Evolutionary conservation across 768 basidiomycete genomes (phyloP).

Genomic region (Hygrocybe punicea): DNA sequence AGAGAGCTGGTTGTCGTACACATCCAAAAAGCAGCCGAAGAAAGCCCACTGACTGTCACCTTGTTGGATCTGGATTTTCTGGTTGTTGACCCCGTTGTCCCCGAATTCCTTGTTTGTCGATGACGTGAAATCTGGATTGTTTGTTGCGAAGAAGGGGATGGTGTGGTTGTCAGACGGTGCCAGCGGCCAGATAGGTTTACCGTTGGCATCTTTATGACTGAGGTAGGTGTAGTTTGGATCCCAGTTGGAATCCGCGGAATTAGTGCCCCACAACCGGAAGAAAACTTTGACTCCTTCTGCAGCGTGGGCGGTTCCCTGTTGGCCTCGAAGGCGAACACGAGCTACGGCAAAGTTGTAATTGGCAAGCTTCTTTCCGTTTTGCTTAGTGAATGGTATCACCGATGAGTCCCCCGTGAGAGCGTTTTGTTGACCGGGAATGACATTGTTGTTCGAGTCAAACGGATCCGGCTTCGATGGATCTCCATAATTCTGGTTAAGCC

Average conservation of each 20-base stretch:
- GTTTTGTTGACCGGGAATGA: neutral
- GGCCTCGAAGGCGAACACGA: neutral
- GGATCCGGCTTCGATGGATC: neutral
- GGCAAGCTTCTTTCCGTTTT: neutral
- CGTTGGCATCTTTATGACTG: neutral
- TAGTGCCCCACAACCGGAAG: neutral
- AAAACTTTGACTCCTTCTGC: neutral
- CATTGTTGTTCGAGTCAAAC: no score
- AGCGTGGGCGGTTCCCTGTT: neutral
- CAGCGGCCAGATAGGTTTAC: neutral
- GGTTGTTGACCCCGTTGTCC: neutral
- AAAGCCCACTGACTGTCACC: neutral
- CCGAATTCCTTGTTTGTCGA: neutral
- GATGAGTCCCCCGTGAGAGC: neutral
- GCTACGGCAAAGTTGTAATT: conserved; percentile 5
- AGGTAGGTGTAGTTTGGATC: neutral
- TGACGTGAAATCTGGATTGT: neutral
- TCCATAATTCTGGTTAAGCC: neutral
- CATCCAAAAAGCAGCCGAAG: conserved; percentile 3
- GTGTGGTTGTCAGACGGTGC: neutral
- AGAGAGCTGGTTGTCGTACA: neutral
- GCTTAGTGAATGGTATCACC: neutral
- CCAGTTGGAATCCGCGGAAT: neutral
- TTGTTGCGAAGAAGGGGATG: neutral
- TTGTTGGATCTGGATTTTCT: neutral